These are phyloP conservation scores for Trametes sanguinea DNA, from an alignment of 768 basidiomycete species.

Conservation along the genomic window DNA sequence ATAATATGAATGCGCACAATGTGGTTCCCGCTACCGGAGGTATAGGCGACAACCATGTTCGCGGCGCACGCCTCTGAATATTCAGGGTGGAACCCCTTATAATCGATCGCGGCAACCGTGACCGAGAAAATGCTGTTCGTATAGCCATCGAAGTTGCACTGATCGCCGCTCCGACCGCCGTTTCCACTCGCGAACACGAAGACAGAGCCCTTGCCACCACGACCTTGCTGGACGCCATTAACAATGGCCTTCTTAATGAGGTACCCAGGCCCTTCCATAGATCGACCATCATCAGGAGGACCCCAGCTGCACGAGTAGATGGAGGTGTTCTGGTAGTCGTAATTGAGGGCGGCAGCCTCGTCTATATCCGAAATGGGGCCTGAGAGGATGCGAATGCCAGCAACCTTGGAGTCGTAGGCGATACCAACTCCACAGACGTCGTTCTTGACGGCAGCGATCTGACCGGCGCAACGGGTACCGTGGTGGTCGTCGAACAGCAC, in stretches of 20 bases:
- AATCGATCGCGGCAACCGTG: constrained; percentile 94
- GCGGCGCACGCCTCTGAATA: constrained; percentile 98
- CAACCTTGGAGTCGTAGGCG: constrained; percentile 87
- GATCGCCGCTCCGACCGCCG: constrained; percentile 87
- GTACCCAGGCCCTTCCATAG: constrained; percentile 93
- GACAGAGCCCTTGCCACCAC: constrained; percentile 86
- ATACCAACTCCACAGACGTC: constrained; percentile 93
- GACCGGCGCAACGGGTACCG: constrained; percentile 97
- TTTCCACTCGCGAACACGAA: constrained; percentile 99
- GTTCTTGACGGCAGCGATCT: constrained; percentile 92
- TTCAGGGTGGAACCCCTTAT: constrained; percentile 91
- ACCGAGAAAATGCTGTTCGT: constrained; percentile 97
- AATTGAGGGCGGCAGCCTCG: constrained; percentile 94
- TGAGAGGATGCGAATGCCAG: constrained; percentile 93
- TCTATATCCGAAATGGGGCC: constrained; percentile 94
- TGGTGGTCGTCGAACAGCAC: constrained; percentile 91
- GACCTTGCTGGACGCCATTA: constrained; percentile 90
- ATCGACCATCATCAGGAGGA: constrained; percentile 89
- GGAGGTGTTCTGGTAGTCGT: constrained; percentile 86
- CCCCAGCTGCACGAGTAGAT: constrained; percentile 99
- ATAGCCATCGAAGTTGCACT: constrained; percentile 99
- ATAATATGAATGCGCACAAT: constrained; percentile 56
- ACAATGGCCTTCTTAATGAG: constrained; percentile 92
- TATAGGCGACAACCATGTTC: constrained; percentile 95
- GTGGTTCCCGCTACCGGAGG: constrained; percentile 89